Evolutionary conservation across 306 rosid species (phyloP).

Genomic region (Hippophae gyantsensis): DNA sequence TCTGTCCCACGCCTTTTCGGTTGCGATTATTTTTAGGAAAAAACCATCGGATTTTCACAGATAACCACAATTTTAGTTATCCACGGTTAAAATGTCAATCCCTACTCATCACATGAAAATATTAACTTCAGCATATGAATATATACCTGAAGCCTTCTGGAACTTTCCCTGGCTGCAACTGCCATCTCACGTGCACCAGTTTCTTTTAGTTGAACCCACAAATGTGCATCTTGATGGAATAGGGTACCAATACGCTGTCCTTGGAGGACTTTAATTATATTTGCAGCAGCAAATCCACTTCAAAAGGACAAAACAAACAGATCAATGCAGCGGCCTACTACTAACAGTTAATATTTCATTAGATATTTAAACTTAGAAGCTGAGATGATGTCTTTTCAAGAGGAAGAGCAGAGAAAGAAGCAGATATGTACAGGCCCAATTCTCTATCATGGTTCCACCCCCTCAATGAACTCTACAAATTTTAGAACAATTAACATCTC

Average conservation of each 20-base stretch:
- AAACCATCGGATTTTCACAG: too few relatives aligned
- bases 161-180: conserved; percentile 92
- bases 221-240: conserved; percentile 82
- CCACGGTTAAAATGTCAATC: background rate
- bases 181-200: conserved; percentile 81
- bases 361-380: background rate
- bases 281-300: conserved; percentile 75
- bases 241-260: conserved; percentile 88
- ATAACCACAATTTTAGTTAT: too few relatives aligned
- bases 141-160: conserved; percentile 84
- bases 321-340: conserved; percentile 12
- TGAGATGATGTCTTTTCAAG: background rate
- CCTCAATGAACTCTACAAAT: too few relatives aligned
- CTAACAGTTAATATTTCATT: background rate
- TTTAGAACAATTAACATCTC: too few relatives aligned
- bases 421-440: background rate
- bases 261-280: conserved; percentile 69
- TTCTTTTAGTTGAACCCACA: conserved; percentile 57
- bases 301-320: conserved; percentile 16
- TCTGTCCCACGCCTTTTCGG: too few relatives aligned
- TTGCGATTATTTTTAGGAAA: too few relatives aligned
- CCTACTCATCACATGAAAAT: background rate
- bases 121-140: background rate
- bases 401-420: background rate
- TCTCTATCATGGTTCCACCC: too few relatives aligned